Percentiles rank a stretch among this genome's conserved stretches.
These are phyloP conservation scores for Sideroxylon spinosum DNA, from an alignment of 179 eudicot genomes.

Conservation along the genomic window DNA sequence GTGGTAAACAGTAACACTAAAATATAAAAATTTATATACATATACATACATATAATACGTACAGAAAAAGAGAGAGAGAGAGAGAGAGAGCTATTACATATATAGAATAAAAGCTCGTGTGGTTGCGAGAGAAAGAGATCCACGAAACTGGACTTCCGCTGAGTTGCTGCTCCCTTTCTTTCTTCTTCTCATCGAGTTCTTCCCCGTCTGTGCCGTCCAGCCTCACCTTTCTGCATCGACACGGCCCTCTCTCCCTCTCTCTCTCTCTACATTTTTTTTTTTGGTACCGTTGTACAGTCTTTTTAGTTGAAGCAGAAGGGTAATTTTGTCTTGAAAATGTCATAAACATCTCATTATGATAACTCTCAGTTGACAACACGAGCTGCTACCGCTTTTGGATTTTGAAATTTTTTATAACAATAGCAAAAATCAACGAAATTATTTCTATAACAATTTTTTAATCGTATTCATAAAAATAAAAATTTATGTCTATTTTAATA, in stretches of 20 bases:
- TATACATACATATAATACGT: not conserved
- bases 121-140: conserved; percentile 5
- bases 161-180: not conserved
- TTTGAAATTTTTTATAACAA: too few relatives aligned
- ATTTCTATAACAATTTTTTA: too few relatives aligned
- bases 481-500: too few relatives aligned
- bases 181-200: not conserved
- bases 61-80: not conserved
- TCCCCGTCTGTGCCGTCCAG: not conserved
- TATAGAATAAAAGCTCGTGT: not conserved
- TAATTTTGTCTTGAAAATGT: not conserved
- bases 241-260: not conserved
- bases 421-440: too few relatives aligned
- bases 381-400: too few relatives aligned
- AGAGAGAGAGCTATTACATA: not conserved
- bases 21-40: too few relatives aligned
- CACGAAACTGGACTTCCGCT: not conserved
- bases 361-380: too few relatives aligned
- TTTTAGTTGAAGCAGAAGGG: not conserved
- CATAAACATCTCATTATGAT: not conserved
- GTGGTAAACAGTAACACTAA: too few relatives aligned
- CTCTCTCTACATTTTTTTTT: conserved; percentile 1
- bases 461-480: too few relatives aligned
- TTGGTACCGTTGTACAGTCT: not conserved
- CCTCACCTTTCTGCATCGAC: not conserved